These are phyloP conservation scores for Colletotrichum agaves DNA, from an alignment of 2,329 filamentous ascomycete species.

Conservation along the genomic window DNA sequence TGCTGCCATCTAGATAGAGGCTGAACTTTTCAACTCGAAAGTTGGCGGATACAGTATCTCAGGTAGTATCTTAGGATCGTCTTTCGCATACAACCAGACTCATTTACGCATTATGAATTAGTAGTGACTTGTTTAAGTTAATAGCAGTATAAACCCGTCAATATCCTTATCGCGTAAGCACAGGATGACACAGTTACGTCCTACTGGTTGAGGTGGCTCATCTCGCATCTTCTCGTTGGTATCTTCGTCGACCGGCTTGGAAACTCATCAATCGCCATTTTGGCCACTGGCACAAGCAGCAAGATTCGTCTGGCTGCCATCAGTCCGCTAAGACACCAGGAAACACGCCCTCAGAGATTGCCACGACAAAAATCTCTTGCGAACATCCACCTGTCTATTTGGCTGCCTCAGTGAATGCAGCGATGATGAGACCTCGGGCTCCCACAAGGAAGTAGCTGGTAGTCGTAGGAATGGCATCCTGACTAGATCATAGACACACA, in stretches of 20 bases:
- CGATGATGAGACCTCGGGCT: neutral
- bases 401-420: neutral
- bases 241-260: neutral
- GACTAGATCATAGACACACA: neutral
- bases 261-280: neutral
- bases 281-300: neutral
- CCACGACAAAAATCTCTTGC: neutral
- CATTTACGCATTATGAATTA: no score
- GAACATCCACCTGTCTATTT: neutral
- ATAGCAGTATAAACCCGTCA: no score
- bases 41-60: neutral
- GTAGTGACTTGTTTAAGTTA: no score
- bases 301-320: neutral
- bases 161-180: neutral
- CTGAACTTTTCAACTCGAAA: neutral
- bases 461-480: neutral
- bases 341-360: neutral
- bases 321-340: neutral
- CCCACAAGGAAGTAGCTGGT: neutral
- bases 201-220: neutral
- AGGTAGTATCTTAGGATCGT: no score
- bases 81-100: no score
- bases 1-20: conserved; percentile 5
- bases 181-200: neutral
- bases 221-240: neutral